Evolutionary conservation across 1,284 basidiomycete species (phyloP).

Genomic region (Heterobasidion occidentale): DNA sequence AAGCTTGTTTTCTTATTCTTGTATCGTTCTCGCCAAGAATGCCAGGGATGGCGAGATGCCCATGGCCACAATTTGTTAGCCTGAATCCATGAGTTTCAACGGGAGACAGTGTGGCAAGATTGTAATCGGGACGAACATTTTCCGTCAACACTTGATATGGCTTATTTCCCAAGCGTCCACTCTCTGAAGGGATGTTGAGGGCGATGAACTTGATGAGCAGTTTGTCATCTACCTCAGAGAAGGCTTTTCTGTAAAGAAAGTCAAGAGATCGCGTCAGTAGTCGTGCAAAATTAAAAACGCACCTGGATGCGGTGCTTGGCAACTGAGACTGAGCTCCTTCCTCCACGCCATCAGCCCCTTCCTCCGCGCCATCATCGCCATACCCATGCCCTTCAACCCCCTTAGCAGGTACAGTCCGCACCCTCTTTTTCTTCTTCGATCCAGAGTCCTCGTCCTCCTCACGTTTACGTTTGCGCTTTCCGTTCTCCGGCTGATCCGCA

Average conservation of each 20-base stretch:
- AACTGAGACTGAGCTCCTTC: no score
- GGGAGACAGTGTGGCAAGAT: not conserved
- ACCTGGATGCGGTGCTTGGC: no score
- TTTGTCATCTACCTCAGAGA: not conserved
- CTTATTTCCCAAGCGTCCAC: not conserved
- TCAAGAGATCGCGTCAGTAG: no score
- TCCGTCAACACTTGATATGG: not conserved
- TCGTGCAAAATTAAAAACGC: no score
- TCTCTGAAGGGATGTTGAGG: not conserved
- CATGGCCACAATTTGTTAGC: not conserved
- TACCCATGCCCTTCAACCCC: not conserved
- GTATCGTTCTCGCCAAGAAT: constrained; percentile 10
- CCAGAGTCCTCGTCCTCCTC: not conserved
- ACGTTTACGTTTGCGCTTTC: not conserved
- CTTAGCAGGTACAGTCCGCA: no score
- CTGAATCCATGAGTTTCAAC: not conserved
- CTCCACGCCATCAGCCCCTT: not conserved
- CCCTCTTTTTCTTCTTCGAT: not conserved
- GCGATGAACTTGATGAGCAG: not conserved
- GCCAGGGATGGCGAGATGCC: constrained; percentile 2
- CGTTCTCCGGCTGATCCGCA: not conserved
- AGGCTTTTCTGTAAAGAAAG: not conserved
- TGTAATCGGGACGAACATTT: not conserved
- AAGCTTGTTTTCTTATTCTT: constrained; percentile 6
- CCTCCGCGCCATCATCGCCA: not conserved